A percentile compares a stretch with the other conserved stretches of the same genome.
Conservation (phyloP, 2,329 filamentous ascomycete species). For the Chrysoporthe cubensis region DNA sequence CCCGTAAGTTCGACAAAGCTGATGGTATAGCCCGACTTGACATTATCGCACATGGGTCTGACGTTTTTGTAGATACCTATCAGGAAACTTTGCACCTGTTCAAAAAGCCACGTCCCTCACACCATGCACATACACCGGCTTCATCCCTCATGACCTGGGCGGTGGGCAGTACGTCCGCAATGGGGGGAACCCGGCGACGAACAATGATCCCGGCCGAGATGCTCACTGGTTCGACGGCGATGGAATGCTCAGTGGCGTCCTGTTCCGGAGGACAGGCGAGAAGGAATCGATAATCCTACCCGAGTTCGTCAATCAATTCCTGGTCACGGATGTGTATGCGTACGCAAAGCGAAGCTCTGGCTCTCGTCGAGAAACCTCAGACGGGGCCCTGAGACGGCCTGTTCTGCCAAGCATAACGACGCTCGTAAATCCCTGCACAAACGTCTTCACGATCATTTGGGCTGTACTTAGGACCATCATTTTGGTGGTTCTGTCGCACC, state of each 20-base stretch:
- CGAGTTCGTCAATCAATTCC: slow-evolving; percentile 70
- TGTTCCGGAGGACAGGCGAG: slow-evolving; percentile 52
- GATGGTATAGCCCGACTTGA: neutral
- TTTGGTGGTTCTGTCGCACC: slow-evolving; percentile 60
- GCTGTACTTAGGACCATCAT: slow-evolving; percentile 60
- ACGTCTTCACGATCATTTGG: slow-evolving; percentile 52
- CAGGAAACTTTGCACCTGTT: slow-evolving; percentile 72
- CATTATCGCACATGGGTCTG: neutral
- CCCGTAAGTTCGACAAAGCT: neutral
- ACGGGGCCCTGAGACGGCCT: slow-evolving; percentile 51
- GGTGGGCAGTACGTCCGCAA: slow-evolving; percentile 76
- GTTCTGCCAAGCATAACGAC: slow-evolving; percentile 71
- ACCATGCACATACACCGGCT: slow-evolving; percentile 59
- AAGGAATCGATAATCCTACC: slow-evolving; percentile 51
- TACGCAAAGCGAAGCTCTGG: slow-evolving; percentile 50
- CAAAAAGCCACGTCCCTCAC: slow-evolving; percentile 58
- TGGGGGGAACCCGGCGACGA: slow-evolving; percentile 68
- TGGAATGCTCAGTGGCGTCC: slow-evolving; percentile 73
- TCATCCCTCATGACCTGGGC: slow-evolving; percentile 65
- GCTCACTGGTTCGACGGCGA: slow-evolving; percentile 78
- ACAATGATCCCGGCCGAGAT: slow-evolving; percentile 63
- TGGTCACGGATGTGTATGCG: slow-evolving; percentile 69
- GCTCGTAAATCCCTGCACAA: slow-evolving; percentile 61
- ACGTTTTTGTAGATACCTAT: slow-evolving; percentile 54
- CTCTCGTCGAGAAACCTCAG: neutral